Conservation (phyloP, 2,329 filamentous ascomycete species). For the Cladosporium sp. region DNA sequence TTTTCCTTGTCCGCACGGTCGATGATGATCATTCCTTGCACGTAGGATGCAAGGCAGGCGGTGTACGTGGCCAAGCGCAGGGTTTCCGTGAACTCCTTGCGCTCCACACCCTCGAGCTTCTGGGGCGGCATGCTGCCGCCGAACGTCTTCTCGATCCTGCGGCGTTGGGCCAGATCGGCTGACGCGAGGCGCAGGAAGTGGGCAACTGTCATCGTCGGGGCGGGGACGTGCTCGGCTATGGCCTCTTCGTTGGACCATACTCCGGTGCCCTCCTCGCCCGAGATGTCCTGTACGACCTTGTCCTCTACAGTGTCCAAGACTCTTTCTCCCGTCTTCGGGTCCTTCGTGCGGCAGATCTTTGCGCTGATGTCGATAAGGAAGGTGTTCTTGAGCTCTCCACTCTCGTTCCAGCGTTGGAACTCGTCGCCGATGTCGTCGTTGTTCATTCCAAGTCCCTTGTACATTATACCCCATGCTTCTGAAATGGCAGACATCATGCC, state of each 20-base stretch:
- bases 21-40: constrained; percentile 64
- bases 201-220: constrained; percentile 59
- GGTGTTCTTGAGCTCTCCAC: constrained; percentile 55
- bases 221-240: constrained; percentile 57
- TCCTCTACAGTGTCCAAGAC: constrained; percentile 62
- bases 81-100: constrained; percentile 50
- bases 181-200: constrained; percentile 63
- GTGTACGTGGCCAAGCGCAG: constrained; percentile 60
- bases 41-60: constrained; percentile 58
- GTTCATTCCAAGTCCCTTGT: constrained; percentile 52
- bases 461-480: constrained; percentile 63
- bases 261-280: constrained; percentile 63
- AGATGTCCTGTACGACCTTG: constrained; percentile 67
- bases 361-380: constrained; percentile 62
- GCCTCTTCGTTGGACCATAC: constrained; percentile 63
- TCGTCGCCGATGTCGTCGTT: constrained; percentile 59
- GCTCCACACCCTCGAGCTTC: constrained; percentile 31
- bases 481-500: constrained; percentile 64
- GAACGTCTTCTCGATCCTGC: constrained; percentile 47
- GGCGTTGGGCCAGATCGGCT: constrained; percentile 55
- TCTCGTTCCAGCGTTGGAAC: constrained; percentile 57
- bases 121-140: constrained; percentile 38
- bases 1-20: constrained; percentile 54
- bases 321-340: constrained; percentile 39
- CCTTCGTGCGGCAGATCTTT: constrained; percentile 55